Evolutionary conservation across 108 stramenopile genomes (phyloP), one percentile per base, ranked within the genome.

Genomic region (Cyclotella sp.): DNA sequence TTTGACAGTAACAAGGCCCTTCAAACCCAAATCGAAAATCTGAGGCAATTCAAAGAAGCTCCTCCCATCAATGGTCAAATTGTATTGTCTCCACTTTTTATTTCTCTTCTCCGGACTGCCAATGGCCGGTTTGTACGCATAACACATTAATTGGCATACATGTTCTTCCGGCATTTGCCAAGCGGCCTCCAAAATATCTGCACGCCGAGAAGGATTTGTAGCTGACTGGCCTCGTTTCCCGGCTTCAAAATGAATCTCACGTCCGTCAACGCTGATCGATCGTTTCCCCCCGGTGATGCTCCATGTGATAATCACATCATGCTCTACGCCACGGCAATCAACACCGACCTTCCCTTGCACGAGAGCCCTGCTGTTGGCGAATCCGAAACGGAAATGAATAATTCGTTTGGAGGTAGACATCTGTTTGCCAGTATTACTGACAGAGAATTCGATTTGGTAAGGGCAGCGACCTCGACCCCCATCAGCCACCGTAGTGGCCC

Each of bases 291-390:
- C 79, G 11, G 90, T 90, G 47, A 94, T 64, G 34, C 81, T 81
- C 95, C 95, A 96, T 28, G 90, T 81, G 45, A 94, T 62, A 40
- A 72, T 68, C 14, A 96, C 87, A 67, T 96, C 90, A 75, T 96
- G 95, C 73, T 96, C 93, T 51, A 86, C 87, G 14, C 95, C 95
- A 16, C 95, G 88, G 59, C 91, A 91, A 21, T 95, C 87, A 6
- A 70, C 69, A 15, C 92, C 91, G 19, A 78, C 61, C 27, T 53
- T 73, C 15, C 92, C 92, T 27, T 69, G 41, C 22, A 66, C 72
- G 30, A 92, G 67, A 13, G 95, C 84, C 28, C 73, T 44, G 26
- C 44, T 9, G 65, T 91, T 86, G 64, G 93, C 82, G 81, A 92
- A 93, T 1, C 95, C 95, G 82, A 94, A 96, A 21, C 88, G 54